Evolutionary conservation across 225 moss, liverwort and hornwort genomes (phyloP).

Genomic region (Anthoceros angustus): DNA sequence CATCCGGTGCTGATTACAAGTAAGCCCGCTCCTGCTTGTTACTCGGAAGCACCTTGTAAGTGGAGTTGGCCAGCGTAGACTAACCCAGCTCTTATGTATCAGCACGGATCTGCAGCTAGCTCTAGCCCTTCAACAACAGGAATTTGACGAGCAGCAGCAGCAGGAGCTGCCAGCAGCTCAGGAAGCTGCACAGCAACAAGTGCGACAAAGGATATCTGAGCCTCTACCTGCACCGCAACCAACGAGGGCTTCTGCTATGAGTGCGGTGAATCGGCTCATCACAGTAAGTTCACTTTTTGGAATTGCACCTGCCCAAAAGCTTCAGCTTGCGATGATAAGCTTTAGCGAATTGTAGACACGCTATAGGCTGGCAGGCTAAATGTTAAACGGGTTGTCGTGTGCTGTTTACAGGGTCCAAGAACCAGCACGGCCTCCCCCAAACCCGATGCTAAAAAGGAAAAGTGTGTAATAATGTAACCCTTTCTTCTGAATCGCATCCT

Average conservation of each 20-base stretch:
- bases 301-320: background rate
- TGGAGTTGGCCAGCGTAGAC: background rate
- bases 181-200: slow-evolving; percentile 17
- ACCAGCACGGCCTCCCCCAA: background rate
- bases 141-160: slow-evolving; percentile 76
- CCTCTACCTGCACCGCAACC: slow-evolving; percentile 31
- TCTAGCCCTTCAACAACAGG: slow-evolving; percentile 85
- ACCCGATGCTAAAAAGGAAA: background rate
- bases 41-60: background rate
- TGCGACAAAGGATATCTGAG: slow-evolving; percentile 32
- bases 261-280: slow-evolving; percentile 37
- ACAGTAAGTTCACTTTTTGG: slow-evolving; percentile 28
- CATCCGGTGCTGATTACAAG: slow-evolving; percentile 6
- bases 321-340: background rate
- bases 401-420: background rate
- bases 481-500: no score
- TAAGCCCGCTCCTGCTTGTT: background rate
- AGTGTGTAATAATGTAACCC: slow-evolving; percentile 4
- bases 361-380: background rate
- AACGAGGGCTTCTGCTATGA: slow-evolving; percentile 21
- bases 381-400: background rate
- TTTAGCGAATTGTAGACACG: no score
- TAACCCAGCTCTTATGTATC: slow-evolving; percentile 8
- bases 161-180: slow-evolving; percentile 10
- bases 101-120: slow-evolving; percentile 89